Base-by-base conservation (phyloP, 2,329 filamentous ascomycete species). In the Aureobasidium sp. region DNA sequence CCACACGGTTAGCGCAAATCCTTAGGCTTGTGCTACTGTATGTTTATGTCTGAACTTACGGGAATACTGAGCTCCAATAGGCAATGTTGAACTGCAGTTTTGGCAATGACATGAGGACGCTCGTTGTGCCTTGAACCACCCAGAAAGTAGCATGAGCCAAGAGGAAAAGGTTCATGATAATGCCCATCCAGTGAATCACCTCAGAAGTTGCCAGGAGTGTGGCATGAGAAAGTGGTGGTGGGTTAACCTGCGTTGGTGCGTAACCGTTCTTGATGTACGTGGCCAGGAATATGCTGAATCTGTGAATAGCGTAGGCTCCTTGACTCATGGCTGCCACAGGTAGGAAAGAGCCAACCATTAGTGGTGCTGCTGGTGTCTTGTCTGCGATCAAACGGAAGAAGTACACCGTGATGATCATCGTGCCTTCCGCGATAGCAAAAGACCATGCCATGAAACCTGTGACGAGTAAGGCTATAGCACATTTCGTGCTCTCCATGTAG, bases 1-100 rank as follows among this genome's bases (percentile, higher is more conserved):
- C 5, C 20, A 44, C 41, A 26, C 20, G 26, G 41, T 44, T 13
- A 44, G 41, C 41, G 20, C 10, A 5, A 26, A 5, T 23, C 9
- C 20, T 23, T 13, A 10, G 26, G 3, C 4, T 13, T 44, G 20
- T 5, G 20, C 6, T 5, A 6, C 23, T 2, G 20, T 44, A 2
- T 44, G 12, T 4, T 1, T 44, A n/a, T 4, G 2, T 20, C 9
- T 42, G n/a, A 4, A 26, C 41, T 44, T 26, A 44, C 12, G 68
- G 68, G 56, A 70, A 70, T 20, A 68, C 66, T 32, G 68, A 64
- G 34, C 63, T 63, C 67, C 68, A 70, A 26, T 68, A 64, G 27
- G 66, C 66, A 15, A 69, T 63, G 51, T 68, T 68, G 63, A 68
- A 68, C 13, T 39, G 20, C 34, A 52, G 42, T 42, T 66, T 66